phyloP scores from a whole-genome alignment of 2,329 filamentous ascomycete genomes.

The Fusarium duplospermum region DNA sequence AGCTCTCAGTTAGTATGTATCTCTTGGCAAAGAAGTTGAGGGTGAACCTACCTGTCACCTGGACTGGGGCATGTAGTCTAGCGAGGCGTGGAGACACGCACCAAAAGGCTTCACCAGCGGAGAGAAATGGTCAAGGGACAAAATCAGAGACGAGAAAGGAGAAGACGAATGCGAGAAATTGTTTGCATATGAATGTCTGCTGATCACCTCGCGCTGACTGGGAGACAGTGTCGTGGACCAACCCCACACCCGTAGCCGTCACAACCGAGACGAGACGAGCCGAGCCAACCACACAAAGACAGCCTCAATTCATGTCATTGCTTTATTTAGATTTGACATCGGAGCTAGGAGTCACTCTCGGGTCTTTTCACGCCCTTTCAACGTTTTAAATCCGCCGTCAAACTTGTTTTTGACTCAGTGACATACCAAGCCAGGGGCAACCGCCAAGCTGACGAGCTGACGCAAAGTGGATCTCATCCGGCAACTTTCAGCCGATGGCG shows the following conservation, averaged over 20 bases:
- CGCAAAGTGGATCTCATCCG: constrained; percentile 33
- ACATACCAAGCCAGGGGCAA: background rate
- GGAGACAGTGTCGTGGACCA: background rate
- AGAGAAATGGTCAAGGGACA: background rate
- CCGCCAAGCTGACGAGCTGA: background rate
- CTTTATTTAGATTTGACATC: background rate
- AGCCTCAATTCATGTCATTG: background rate
- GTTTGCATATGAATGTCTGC: background rate
- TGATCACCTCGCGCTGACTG: background rate
- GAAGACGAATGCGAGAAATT: background rate
- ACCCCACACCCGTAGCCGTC: background rate
- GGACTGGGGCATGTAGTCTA: background rate
- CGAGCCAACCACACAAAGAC: background rate
- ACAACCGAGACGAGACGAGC: background rate
- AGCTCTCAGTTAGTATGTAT: background rate
- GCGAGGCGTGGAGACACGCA: background rate
- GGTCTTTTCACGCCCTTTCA: background rate
- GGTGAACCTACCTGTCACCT: background rate
- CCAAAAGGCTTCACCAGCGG: background rate
- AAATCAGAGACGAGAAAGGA: background rate
- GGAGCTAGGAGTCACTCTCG: background rate
- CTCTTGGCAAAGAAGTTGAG: background rate
- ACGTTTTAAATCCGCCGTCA: background rate
- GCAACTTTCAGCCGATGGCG: constrained; percentile 29
- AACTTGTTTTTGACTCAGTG: background rate